phyloP scores from a whole-genome alignment of 257 asterid species.

The Buddleja alternifolia region DNA sequence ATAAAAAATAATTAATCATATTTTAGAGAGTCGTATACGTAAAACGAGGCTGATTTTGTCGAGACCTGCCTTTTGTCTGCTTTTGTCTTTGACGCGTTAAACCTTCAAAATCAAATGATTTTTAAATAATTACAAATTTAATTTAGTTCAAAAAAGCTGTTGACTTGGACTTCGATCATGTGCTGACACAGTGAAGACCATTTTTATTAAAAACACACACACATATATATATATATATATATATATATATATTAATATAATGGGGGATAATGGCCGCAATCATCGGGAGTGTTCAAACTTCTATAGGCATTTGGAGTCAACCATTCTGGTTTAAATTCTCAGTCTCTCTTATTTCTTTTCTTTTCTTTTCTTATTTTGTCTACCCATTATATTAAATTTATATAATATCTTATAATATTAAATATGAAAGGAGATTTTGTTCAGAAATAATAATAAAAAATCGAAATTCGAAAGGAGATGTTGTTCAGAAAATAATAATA shows the following conservation, averaged over 20 bases:
- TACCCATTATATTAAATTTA: too few relatives aligned
- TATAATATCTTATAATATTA: too few relatives aligned
- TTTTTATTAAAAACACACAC: background rate
- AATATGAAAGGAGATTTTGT: too few relatives aligned
- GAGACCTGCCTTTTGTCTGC: conserved; percentile 41
- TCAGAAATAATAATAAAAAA: too few relatives aligned
- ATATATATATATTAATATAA: background rate
- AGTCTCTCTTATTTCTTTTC: background rate
- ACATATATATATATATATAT: too few relatives aligned
- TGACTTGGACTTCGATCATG: conserved; percentile 60
- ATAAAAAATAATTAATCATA: too few relatives aligned
- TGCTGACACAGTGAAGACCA: conserved; percentile 36
- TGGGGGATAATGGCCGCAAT: conserved; percentile 55
- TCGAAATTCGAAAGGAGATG: too few relatives aligned
- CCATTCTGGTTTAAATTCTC: conserved; percentile 21
- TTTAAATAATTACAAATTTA: background rate
- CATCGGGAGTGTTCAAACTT: conserved; percentile 59
- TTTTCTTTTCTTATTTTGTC: too few relatives aligned
- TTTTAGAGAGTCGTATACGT: conserved; percentile 38
- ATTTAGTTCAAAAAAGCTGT: conserved; percentile 24
- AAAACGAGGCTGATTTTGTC: conserved; percentile 61
- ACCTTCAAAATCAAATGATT: conserved; percentile 42
- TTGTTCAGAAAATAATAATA: too few relatives aligned
- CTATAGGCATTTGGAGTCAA: conserved; percentile 37
- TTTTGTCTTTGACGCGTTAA: conserved; percentile 68